Evolutionary conservation across 2,329 filamentous ascomycete genomes (phyloP).

Genomic region (Beauveria australis): DNA sequence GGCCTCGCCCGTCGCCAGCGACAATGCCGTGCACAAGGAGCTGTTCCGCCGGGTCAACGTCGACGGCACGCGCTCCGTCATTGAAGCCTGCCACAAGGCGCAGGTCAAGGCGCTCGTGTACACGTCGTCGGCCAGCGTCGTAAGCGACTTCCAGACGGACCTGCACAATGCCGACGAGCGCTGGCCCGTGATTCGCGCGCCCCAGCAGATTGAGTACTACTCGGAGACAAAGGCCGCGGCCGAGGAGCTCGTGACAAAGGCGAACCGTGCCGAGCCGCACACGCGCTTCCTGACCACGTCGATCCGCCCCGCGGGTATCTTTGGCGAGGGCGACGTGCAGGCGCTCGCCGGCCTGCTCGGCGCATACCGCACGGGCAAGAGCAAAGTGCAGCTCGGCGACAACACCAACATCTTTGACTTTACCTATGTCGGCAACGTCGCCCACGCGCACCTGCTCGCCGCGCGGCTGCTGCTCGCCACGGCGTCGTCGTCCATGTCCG

Average conservation of each 20-base stretch:
- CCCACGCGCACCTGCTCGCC: conserved; percentile 76
- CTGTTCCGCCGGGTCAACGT: conserved; percentile 79
- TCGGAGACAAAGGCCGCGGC: conserved; percentile 85
- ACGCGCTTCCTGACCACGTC: conserved; percentile 63
- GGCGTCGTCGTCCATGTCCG: conserved; percentile 37
- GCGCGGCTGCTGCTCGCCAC: conserved; percentile 62
- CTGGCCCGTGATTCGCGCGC: conserved; percentile 67
- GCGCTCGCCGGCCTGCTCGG: conserved; percentile 65
- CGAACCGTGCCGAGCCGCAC: conserved; percentile 53
- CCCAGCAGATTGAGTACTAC: conserved; percentile 71
- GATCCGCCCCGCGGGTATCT: conserved; percentile 80
- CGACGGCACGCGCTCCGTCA: conserved; percentile 69
- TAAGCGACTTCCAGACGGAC: conserved; percentile 73
- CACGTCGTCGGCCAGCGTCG: conserved; percentile 80
- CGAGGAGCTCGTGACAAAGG: conserved; percentile 70
- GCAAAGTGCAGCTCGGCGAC: conserved; percentile 71
- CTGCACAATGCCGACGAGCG: conserved; percentile 79
- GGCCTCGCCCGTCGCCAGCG: conserved; percentile 59
- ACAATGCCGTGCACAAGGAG: conserved; percentile 44
- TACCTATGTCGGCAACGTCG: conserved; percentile 56
- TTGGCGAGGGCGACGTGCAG: conserved; percentile 81
- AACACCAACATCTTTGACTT: conserved; percentile 57
- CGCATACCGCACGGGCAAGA: conserved; percentile 59
- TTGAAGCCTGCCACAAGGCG: conserved; percentile 62
- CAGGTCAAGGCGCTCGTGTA: conserved; percentile 80